Base-by-base conservation (phyloP, 129 eudicot genomes). In the Pittosporum tobira region DNA sequence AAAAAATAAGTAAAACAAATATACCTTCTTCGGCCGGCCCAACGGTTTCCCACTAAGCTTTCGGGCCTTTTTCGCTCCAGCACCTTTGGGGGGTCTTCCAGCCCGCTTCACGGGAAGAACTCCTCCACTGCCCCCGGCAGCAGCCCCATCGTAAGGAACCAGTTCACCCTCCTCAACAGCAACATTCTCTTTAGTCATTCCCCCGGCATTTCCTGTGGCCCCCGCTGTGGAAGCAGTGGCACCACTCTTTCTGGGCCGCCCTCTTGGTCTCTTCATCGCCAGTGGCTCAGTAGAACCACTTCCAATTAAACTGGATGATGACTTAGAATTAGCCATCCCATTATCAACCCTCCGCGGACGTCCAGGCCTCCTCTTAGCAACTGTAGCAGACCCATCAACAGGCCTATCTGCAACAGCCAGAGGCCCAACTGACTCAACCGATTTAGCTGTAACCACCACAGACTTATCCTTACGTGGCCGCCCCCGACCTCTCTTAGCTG, bases 1-100 rank as follows among this genome's bases (percentile, higher is more conserved):
- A n/a, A n/a, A n/a, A n/a, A n/a, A n/a, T n/a, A n/a, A n/a, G n/a
- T n/a, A n/a, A n/a, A n/a, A n/a, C n/a, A n/a, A n/a, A n/a, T 9
- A 28, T 82, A 88, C 95, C 95, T 85, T 85, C 63, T 67, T 85
- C n/a, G 93, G 84, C 51, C 88, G 64, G 36, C 87, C 94, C 73
- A 73, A 16, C 24, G 84, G 73, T 48, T 57, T 77, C 31, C 95
- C 95, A n/a, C 72, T 61, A 6, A 73, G 62, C 50, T 67, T 81
- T 53, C 80, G 69, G 38, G 72, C 53, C 64, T 26, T 65, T 37
- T 55, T 70, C 10, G 67, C 62, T 43, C 10, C 38, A 16, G 49
- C 64, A 24, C 3, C 59, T 64, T 25, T 66, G 7, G 82, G 66
- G 21, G 94, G 88, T 44, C 96, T 75, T 3, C 94, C 84, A 12